These are phyloP conservation scores for Candida parachauliodes DNA, from an alignment of 805 yeast genomes.

Conservation along the genomic window DNA sequence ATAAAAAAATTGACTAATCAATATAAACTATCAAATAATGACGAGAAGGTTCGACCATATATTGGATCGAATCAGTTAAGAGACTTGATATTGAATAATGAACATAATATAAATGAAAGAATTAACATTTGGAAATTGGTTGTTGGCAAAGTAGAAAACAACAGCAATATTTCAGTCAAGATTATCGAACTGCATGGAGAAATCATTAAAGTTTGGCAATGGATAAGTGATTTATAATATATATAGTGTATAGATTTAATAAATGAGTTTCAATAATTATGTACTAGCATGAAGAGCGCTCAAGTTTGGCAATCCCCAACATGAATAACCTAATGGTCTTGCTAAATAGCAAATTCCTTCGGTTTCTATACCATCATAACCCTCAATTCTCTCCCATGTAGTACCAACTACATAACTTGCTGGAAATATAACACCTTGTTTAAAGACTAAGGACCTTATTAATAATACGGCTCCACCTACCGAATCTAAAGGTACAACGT, in stretches of 20 bases:
- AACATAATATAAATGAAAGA: slow-evolving; percentile 35
- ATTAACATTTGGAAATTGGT: slow-evolving; percentile 59
- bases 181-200: slow-evolving; percentile 81
- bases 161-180: slow-evolving; percentile 59
- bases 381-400: slow-evolving; percentile 44
- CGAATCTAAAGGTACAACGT: slow-evolving; percentile 35
- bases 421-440: slow-evolving; percentile 46
- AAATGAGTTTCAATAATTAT: too few relatives aligned
- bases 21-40: slow-evolving; percentile 15
- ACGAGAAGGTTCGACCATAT: slow-evolving; percentile 39
- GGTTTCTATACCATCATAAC: slow-evolving; percentile 53
- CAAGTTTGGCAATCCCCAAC: slow-evolving; percentile 49
- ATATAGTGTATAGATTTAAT: not conserved
- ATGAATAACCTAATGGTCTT: slow-evolving; percentile 39
- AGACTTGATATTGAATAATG: slow-evolving; percentile 52
- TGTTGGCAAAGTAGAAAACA: slow-evolving; percentile 53
- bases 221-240: slow-evolving; percentile 47
- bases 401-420: slow-evolving; percentile 45
- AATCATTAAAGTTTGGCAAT: slow-evolving; percentile 82
- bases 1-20: slow-evolving; percentile 49
- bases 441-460: slow-evolving; percentile 38
- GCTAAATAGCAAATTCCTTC: slow-evolving; percentile 52
- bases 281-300: slow-evolving; percentile 34
- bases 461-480: slow-evolving; percentile 53
- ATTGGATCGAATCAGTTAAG: slow-evolving; percentile 71